phyloP scores from a whole-genome alignment of 805 yeast genomes.

The Yamadazyma laniorum region DNA sequence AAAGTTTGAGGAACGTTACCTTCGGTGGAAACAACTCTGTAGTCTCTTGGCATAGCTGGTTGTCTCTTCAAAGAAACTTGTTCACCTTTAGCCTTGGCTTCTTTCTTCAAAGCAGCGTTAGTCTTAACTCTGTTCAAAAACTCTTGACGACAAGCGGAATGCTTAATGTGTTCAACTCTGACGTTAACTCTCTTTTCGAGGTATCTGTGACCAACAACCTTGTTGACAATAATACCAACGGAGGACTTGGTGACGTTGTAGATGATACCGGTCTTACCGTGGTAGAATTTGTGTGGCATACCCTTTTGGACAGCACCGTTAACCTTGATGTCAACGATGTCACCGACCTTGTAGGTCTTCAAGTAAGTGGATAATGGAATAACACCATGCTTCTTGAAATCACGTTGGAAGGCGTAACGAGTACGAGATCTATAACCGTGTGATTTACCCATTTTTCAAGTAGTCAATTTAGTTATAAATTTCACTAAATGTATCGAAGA shows the following conservation, averaged over 20 bases:
- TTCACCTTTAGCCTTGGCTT: constrained; percentile 93
- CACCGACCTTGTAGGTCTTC: constrained; percentile 98
- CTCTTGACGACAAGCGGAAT: constrained; percentile 99
- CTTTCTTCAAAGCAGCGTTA: constrained; percentile 90
- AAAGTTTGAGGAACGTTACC: constrained; percentile 91
- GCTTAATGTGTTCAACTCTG: constrained; percentile 98
- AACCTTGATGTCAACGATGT: constrained; percentile 98
- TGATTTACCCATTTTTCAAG: constrained; percentile 24
- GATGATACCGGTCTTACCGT: constrained; percentile 99
- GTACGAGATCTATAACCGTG: constrained; percentile 99
- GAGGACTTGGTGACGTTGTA: constrained; percentile 98
- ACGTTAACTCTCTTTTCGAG: constrained; percentile 97
- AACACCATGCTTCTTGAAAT: constrained; percentile 96
- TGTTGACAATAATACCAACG: constrained; percentile 97
- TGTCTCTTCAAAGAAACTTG: constrained; percentile 93
- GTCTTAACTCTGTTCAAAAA: constrained; percentile 97
- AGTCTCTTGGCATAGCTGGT: constrained; percentile 96
- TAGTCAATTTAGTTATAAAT: constrained; percentile 6
- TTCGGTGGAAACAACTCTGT: constrained; percentile 79
- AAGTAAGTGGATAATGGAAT: constrained; percentile 94
- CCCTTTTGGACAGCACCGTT: constrained; percentile 99
- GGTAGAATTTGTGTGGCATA: constrained; percentile 99
- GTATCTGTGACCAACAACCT: constrained; percentile 99
- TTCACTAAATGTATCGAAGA: constrained; percentile 5
- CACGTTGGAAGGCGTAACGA: constrained; percentile 99